A percentile compares a stretch with the other conserved stretches of the same genome.
Evolutionary conservation across 2,329 filamentous ascomycete species (phyloP).

Genomic region (Trichoderma guizhouense): DNA sequence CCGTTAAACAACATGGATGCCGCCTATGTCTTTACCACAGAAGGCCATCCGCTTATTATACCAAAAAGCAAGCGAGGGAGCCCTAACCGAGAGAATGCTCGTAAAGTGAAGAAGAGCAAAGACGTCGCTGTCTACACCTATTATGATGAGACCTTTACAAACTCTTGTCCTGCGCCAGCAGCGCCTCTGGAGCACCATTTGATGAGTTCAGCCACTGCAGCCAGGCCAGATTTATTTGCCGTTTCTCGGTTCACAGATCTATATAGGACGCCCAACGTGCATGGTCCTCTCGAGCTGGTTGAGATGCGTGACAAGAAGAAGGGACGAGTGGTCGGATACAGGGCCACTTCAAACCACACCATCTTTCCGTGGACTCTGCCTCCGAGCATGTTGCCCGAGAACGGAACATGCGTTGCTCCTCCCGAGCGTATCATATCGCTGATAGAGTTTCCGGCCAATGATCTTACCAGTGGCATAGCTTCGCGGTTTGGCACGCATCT

Average conservation of each 20-base stretch:
- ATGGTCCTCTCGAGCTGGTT: conserved; percentile 42
- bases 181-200: conserved; percentile 60
- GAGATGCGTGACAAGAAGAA: conserved; percentile 43
- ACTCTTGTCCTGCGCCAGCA: conserved; percentile 62
- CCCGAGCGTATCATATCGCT: conserved; percentile 66
- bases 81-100: background rate
- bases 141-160: conserved; percentile 46
- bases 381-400: conserved; percentile 64
- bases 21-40: conserved; percentile 90
- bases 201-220: conserved; percentile 74
- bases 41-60: conserved; percentile 89
- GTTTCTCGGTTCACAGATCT: conserved; percentile 81
- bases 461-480: conserved; percentile 33
- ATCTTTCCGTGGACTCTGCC: conserved; percentile 95
- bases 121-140: conserved; percentile 32
- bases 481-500: conserved; percentile 34
- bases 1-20: conserved; percentile 84
- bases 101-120: conserved; percentile 9
- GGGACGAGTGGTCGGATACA: conserved; percentile 40
- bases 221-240: conserved; percentile 79
- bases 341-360: conserved; percentile 70
- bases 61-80: conserved; percentile 44
- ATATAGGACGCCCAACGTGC: conserved; percentile 68
- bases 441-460: conserved; percentile 58
- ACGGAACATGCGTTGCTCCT: conserved; percentile 75